Base-by-base conservation (phyloP, 768 basidiomycete genomes). In the Hypholoma sublateritium region DNA sequence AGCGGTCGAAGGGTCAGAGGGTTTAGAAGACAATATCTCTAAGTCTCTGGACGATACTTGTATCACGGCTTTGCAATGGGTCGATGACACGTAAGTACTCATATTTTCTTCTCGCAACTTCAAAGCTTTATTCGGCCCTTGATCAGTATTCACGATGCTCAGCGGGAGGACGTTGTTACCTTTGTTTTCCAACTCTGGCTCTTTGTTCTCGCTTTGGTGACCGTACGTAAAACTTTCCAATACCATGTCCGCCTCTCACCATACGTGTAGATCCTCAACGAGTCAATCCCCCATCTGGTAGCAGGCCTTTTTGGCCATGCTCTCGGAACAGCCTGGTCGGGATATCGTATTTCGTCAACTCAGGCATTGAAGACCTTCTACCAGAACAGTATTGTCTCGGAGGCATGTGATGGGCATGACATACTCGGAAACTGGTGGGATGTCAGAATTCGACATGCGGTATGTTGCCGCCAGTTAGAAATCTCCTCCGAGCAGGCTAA, bases 201-300 rank as follows among this genome's bases (percentile, higher is more conserved):
- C 32, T 69, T 83, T 35, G 66, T 74, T 2, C 59, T 83, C 42
- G 75, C 78, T 8, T 44, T 80, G 24, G 65, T 78, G 24, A 79
- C 82, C 37, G 82, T 83, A 61, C 41, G 78, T 45, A 34, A 43
- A 19, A 13, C 6, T 32, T 7, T 14, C 14, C 42, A 14, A 14
- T 4, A 37, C 14, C 50, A 22, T 24, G 39, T 17, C 5, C 36
- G 17, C 28, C 19, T 21, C 59, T 51, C 25, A 13, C 48, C 42
- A 7, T 25, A 13, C 54, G 28, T 21, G 28, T 52, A 84, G 82
- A 70, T 84, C 42, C 55, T 82, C 47, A 76, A 74, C 52, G 81
- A 83, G 62, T 81, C 80, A 0, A 72, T 80, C 36, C 82, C 83
- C 5, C 80, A 82, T 60, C 69, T 84, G 41, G 75, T 73, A 2